phyloP scores from a whole-genome alignment of 495 filamentous ascomycete species.

The Oleoguttula mirabilis region DNA sequence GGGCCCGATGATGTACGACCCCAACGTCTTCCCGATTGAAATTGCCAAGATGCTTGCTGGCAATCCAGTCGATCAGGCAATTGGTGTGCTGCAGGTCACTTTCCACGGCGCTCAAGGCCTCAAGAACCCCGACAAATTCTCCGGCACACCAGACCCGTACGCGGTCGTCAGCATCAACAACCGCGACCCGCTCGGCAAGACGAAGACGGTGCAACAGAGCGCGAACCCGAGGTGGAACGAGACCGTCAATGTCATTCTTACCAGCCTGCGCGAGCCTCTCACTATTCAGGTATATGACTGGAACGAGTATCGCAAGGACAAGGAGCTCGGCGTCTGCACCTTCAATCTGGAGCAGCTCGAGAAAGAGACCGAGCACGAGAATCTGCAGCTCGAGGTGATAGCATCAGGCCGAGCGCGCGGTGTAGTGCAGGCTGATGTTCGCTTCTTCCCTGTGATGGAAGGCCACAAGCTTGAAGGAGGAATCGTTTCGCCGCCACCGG shows the following conservation, averaged over 20 bases:
- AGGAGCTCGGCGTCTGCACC: slow-evolving; percentile 75
- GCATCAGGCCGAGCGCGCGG: slow-evolving; percentile 76
- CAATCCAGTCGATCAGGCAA: slow-evolving; percentile 84
- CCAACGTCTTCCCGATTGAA: slow-evolving; percentile 96
- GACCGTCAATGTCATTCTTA: slow-evolving; percentile 87
- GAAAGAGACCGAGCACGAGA: slow-evolving; percentile 63
- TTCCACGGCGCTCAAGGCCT: slow-evolving; percentile 82
- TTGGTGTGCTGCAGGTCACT: slow-evolving; percentile 85
- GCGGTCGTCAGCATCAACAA: slow-evolving; percentile 75
- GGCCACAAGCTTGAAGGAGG: slow-evolving; percentile 60
- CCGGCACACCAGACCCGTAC: slow-evolving; percentile 90
- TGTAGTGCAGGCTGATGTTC: slow-evolving; percentile 65
- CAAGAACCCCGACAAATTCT: slow-evolving; percentile 88
- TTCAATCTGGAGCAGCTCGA: slow-evolving; percentile 77
- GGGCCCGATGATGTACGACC: slow-evolving; percentile 91
- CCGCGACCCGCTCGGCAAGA: slow-evolving; percentile 66
- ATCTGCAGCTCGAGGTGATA: slow-evolving; percentile 70
- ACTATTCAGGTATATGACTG: slow-evolving; percentile 78
- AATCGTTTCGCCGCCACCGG: slow-evolving; percentile 64
- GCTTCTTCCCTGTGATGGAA: slow-evolving; percentile 89
- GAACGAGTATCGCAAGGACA: slow-evolving; percentile 93
- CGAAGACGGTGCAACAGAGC: slow-evolving; percentile 75
- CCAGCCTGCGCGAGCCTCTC: slow-evolving; percentile 72
- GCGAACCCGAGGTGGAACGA: slow-evolving; percentile 90
- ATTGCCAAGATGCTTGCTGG: slow-evolving; percentile 98